Conservation (phyloP, 108 stramenopile species). For the Chaetoceros muelleri region DNA sequence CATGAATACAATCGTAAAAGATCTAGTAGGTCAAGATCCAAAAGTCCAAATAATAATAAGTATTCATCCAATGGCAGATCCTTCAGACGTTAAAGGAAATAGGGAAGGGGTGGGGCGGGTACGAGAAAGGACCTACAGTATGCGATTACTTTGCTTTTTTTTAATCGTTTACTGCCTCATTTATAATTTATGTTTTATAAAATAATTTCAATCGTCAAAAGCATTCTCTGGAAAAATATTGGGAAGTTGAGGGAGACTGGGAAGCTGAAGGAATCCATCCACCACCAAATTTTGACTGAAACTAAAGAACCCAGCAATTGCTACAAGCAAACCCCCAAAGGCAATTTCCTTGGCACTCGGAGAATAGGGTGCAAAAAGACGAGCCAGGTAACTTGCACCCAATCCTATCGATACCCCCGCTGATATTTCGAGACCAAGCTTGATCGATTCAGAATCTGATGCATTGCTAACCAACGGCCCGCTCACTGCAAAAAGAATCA, state of each 20-base stretch:
- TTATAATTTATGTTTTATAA: too few species aligned
- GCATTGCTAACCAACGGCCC: conserved; percentile 81
- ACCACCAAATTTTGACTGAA: conserved; percentile 70
- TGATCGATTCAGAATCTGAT: conserved; percentile 34
- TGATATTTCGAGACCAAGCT: conserved; percentile 65
- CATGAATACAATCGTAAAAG: too few species aligned
- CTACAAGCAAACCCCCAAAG: conserved; percentile 63
- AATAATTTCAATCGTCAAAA: too few species aligned
- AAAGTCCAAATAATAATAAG: too few species aligned
- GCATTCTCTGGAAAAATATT: neutral
- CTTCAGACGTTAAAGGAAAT: too few species aligned
- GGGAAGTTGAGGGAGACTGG: conserved; percentile 18
- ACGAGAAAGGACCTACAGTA: too few species aligned
- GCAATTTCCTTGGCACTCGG: conserved; percentile 81
- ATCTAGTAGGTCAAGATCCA: too few species aligned
- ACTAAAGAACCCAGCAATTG: conserved; percentile 72
- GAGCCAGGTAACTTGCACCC: conserved; percentile 53
- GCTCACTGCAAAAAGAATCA: conserved; percentile 40
- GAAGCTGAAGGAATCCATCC: conserved; percentile 65
- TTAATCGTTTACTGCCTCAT: too few species aligned
- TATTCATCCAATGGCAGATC: too few species aligned
- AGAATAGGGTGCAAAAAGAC: conserved; percentile 53
- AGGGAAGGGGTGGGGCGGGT: too few species aligned
- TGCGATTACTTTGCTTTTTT: too few species aligned
- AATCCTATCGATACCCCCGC: conserved; percentile 50